Percentiles rank a stretch among this genome's conserved stretches.
phyloP scores from a whole-genome alignment of 768 basidiomycete species.

The Suillus americanus region DNA sequence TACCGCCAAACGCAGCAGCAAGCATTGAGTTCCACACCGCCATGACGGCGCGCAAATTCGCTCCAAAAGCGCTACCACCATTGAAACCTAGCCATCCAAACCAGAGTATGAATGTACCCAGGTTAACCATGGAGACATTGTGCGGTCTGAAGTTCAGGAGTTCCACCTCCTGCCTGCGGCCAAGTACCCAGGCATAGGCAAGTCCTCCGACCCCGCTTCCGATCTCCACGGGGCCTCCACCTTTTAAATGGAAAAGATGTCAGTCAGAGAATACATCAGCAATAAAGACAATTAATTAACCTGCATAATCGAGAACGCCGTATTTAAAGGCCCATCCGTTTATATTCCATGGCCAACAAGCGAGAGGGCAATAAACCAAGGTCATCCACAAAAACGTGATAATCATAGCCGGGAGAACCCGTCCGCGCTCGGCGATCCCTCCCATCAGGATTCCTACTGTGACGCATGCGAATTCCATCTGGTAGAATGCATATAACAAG shows the following conservation, averaged over 20 bases:
- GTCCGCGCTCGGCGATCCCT: constrained; percentile 83
- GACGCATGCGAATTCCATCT: constrained; percentile 84
- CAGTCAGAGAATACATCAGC: constrained; percentile 2
- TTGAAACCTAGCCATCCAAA: constrained; percentile 92
- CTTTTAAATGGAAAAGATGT: constrained; percentile 32
- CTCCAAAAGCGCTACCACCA: constrained; percentile 85
- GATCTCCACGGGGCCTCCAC: constrained; percentile 87
- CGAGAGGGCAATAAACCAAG: constrained; percentile 84
- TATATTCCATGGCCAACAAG: constrained; percentile 79
- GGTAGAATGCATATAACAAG: constrained; percentile 82
- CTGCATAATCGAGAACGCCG: constrained; percentile 89
- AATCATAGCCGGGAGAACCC: constrained; percentile 78
- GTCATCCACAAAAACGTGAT: constrained; percentile 86
- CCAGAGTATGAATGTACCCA: constrained; percentile 87
- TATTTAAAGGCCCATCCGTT: constrained; percentile 85
- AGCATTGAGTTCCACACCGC: constrained; percentile 91
- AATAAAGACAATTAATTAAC: constrained; percentile 28
- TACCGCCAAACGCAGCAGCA: constrained; percentile 76
- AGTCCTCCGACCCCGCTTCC: constrained; percentile 83
- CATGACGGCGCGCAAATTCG: constrained; percentile 82
- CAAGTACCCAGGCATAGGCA: constrained; percentile 85
- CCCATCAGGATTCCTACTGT: constrained; percentile 77
- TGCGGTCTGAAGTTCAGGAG: constrained; percentile 83
- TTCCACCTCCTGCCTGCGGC: constrained; percentile 72
- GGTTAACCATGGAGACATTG: constrained; percentile 78